Percentiles rank a stretch among this genome's conserved stretches.
These are phyloP conservation scores for Candida arabinofermentans DNA, from an alignment of 805 yeast species.

Conservation along the genomic window DNA sequence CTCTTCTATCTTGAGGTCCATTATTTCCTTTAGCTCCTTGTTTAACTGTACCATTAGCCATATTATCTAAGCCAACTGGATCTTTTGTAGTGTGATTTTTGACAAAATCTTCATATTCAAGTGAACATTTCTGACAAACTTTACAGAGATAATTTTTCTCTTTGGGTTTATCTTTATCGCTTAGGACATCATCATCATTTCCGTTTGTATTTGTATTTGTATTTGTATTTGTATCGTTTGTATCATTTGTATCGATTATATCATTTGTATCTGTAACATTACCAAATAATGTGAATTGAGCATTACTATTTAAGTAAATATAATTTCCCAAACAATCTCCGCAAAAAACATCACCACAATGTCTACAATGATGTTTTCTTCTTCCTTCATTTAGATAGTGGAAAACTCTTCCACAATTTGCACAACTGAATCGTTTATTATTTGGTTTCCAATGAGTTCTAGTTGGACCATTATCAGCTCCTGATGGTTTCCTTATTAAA, in stretches of 20 bases:
- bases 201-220: conserved; percentile 2
- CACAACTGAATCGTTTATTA: conserved; percentile 57
- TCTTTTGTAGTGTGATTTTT: conserved; percentile 28
- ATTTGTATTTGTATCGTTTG: background rate
- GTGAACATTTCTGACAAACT: conserved; percentile 32
- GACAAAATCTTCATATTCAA: conserved; percentile 32
- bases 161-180: conserved; percentile 4
- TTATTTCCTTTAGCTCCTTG: background rate
- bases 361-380: conserved; percentile 38
- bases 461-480: conserved; percentile 40
- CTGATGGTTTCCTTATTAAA: conserved; percentile 9
- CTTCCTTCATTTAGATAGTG: conserved; percentile 69
- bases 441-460: conserved; percentile 75
- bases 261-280: conserved; percentile 6
- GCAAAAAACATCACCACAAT: conserved; percentile 39
- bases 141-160: conserved; percentile 30
- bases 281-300: conserved; percentile 34
- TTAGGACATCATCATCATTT: conserved; percentile 11
- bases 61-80: conserved; percentile 13
- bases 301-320: conserved; percentile 32
- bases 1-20: conserved; percentile 10
- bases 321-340: conserved; percentile 34
- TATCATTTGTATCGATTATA: background rate
- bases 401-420: conserved; percentile 63
- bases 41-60: conserved; percentile 6